Conservation (phyloP, 106 monocot genomes). For the Apostasia ramifera region DNA sequence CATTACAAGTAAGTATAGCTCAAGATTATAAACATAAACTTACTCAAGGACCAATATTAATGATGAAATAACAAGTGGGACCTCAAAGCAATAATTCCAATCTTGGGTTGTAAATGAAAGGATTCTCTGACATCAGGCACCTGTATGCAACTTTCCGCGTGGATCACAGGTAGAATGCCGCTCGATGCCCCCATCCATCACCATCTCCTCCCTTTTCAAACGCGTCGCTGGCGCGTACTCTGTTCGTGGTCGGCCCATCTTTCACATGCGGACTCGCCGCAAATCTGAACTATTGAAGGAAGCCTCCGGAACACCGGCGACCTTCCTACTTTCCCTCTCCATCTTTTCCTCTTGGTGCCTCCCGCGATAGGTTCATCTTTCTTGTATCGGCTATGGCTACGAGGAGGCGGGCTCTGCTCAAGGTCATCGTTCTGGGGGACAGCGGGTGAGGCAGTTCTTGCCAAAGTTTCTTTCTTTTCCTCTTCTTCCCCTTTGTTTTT, state of each 20-base stretch:
- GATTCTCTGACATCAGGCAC: not conserved
- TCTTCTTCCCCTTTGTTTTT: not conserved
- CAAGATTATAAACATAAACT: too few relatives aligned
- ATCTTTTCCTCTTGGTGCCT: not conserved
- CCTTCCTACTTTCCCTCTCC: not conserved
- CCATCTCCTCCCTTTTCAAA: not conserved
- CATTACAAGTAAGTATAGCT: too few relatives aligned
- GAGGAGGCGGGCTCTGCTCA: slow-evolving; percentile 69
- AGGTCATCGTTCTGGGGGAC: slow-evolving; percentile 87
- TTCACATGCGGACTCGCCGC: not conserved
- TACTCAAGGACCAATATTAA: too few relatives aligned
- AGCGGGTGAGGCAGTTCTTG: slow-evolving; percentile 49
- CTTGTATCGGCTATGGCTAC: slow-evolving; percentile 24
- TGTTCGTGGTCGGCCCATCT: not conserved
- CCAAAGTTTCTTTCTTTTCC: slow-evolving; percentile 4
- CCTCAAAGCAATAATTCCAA: too few relatives aligned
- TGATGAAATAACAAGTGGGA: too few relatives aligned
- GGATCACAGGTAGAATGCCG: not conserved
- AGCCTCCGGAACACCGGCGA: not conserved
- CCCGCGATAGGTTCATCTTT: not conserved
- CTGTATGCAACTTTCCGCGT: not conserved
- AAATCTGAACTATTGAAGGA: not conserved
- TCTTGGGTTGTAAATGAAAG: not conserved
- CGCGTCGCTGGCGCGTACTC: slow-evolving; percentile 12
- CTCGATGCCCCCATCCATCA: not conserved